Base-by-base conservation (phyloP, 768 basidiomycete genomes). In the Asterophora parasitica region DNA sequence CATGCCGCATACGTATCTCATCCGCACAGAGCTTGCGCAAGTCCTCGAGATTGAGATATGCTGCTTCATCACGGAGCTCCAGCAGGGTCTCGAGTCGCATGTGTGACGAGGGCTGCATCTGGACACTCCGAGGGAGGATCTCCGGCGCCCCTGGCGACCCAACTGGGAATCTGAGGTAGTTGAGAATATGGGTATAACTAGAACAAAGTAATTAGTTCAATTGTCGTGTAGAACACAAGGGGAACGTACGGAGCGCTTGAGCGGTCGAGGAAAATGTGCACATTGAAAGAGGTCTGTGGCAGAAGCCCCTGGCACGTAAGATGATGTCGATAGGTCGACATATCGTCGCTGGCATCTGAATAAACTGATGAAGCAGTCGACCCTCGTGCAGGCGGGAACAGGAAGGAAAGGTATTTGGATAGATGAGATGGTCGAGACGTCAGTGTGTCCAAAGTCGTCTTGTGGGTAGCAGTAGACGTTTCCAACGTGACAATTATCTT, bases 211-310 rank as follows among this genome's bases (percentile, higher is more conserved):
- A 26, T 44, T 19, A 42, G 51, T 33, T 42, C 49, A 48, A 36
- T 43, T 42, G 44, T 7, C n/a, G 13, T 3, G 27, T 13, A 33
- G 28, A 17, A 5, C 10, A 30, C 7, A 15, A 45, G n/a, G 10
- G 36, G 28, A 8, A 76, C 88, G 72, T 65, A 90, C 86, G 89
- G 84, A 26, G 81, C 70, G 56, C 88, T 89, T 0, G 89, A 77
- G 19, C 89, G 74, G 60, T 92, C 89, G 17, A 92, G 69, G 66
- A 92, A 92, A 11, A 92, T 57, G 52, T 89, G 85, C 30, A 90
- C 64, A 36, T 64, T 71, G 31, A 67, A 66, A 4, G 77, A 70
- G 2, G 72, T 60, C 19, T 70, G 73, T 1, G 71, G 56, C 3
- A 83, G 59, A 32, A 79, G 65, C 5, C 81, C 83, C 46, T 80